A percentile compares a stretch with the other conserved stretches of the same genome.
phyloP scores from a whole-genome alignment of 768 basidiomycete genomes.

The Sutorius australiensis region DNA sequence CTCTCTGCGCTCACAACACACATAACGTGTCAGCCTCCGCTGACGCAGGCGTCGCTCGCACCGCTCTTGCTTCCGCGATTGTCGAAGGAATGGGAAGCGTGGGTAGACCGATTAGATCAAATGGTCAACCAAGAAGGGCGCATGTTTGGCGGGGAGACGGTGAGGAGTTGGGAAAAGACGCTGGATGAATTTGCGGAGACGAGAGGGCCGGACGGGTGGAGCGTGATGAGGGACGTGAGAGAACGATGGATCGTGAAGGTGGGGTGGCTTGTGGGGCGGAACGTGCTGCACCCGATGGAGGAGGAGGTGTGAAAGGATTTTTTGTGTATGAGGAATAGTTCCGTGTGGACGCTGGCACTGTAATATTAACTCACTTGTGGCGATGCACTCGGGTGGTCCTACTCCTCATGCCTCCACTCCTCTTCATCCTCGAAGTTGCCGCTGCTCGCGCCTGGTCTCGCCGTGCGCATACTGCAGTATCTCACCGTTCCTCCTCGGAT shows the following conservation, averaged over 20 bases:
- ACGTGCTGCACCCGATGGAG: conserved; percentile 30
- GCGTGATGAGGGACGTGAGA: conserved; percentile 42
- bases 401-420: conserved; percentile 37
- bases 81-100: conserved; percentile 71
- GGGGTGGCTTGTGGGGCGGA: conserved; percentile 70
- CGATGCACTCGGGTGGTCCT: conserved; percentile 4
- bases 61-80: conserved; percentile 62
- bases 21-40: conserved; percentile 61
- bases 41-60: conserved; percentile 56
- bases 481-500: background rate
- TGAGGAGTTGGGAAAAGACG: conserved; percentile 61
- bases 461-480: background rate
- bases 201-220: conserved; percentile 41
- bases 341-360: background rate
- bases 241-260: conserved; percentile 72
- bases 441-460: conserved; percentile 44
- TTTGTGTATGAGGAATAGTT: background rate
- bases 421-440: conserved; percentile 34
- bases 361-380: conserved; percentile 2
- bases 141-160: conserved; percentile 76
- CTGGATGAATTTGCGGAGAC: conserved; percentile 63
- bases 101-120: conserved; percentile 67
- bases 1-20: conserved; percentile 67
- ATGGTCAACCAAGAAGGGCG: conserved; percentile 68
- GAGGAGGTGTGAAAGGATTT: conserved; percentile 5